Percentiles rank a stretch among this genome's conserved stretches.
These are phyloP conservation scores for Scedosporium minutisporum DNA, from an alignment of 2,329 filamentous ascomycete genomes.

Conservation along the genomic window DNA sequence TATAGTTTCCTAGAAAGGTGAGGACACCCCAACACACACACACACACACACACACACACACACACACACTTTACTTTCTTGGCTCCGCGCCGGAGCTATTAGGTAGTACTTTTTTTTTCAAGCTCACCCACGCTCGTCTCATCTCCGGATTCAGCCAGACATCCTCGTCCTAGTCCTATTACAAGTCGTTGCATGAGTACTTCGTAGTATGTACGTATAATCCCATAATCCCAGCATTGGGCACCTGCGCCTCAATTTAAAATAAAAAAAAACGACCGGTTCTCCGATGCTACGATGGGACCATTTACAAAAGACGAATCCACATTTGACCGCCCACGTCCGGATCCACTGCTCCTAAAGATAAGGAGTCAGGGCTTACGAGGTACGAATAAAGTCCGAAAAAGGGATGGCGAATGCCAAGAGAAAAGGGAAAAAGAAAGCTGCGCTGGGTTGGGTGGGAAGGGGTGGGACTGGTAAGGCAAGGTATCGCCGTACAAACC, in stretches of 20 bases:
- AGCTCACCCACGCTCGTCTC: background rate
- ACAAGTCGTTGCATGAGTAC: background rate
- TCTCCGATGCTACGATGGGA: background rate
- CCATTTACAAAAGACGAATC: background rate
- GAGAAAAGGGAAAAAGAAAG: too few species aligned
- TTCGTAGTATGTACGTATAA: background rate
- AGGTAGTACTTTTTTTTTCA: too few species aligned
- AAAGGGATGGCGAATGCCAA: too few species aligned
- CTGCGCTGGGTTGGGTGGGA: too few species aligned
- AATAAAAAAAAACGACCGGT: background rate
- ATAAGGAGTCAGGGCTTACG: too few species aligned
- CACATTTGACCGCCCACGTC: background rate
- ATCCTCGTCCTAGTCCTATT: background rate
- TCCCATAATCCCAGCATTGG: background rate
- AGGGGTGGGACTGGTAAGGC: background rate
- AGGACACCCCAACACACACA: background rate
- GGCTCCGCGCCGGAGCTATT: background rate
- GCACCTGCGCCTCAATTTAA: background rate
- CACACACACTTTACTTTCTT: background rate
- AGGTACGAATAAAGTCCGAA: too few species aligned
- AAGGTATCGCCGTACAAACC: background rate
- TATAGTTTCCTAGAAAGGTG: background rate
- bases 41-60: too few species aligned
- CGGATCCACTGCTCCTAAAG: too few species aligned
- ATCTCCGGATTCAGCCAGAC: background rate